A percentile compares a stretch with the other conserved stretches of the same genome.
Evolutionary conservation across 2,329 filamentous ascomycete species (phyloP).

Genomic region (Alternaria burnsii): DNA sequence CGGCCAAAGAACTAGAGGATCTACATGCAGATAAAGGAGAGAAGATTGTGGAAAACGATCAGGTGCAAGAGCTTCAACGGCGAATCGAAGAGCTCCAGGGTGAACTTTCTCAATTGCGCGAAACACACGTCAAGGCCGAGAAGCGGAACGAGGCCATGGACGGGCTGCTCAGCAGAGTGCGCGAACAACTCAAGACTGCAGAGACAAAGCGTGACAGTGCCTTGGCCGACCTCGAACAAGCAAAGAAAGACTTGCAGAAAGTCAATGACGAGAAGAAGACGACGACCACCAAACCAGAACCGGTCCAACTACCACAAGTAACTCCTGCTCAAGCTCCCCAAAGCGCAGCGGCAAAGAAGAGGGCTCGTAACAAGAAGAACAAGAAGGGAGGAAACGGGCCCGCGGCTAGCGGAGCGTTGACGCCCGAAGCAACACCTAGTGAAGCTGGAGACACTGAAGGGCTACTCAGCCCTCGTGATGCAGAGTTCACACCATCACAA

Average conservation of each 20-base stretch:
- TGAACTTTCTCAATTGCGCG: slow-evolving; percentile 42
- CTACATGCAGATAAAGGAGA: slow-evolving; percentile 48
- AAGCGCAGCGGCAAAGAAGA: slow-evolving; percentile 71
- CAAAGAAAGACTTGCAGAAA: slow-evolving; percentile 41
- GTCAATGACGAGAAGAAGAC: slow-evolving; percentile 25
- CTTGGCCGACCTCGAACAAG: slow-evolving; percentile 53
- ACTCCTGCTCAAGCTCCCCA: slow-evolving; percentile 33
- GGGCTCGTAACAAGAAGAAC: slow-evolving; percentile 79
- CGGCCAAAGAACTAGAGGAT: slow-evolving; percentile 61
- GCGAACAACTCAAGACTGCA: slow-evolving; percentile 62
- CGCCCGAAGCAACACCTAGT: slow-evolving; percentile 46
- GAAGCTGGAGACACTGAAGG: slow-evolving; percentile 51
- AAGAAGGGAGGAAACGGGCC: slow-evolving; percentile 70
- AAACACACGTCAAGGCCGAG: slow-evolving; percentile 52
- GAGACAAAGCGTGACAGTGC: slow-evolving; percentile 59
- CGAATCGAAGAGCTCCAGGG: slow-evolving; percentile 45
- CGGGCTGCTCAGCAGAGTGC: slow-evolving; percentile 63
- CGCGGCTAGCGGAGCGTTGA: slow-evolving; percentile 45
- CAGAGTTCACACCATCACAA: slow-evolving; percentile 55
- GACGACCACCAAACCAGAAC: slow-evolving; percentile 16
- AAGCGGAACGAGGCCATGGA: slow-evolving; percentile 65
- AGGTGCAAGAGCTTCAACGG: slow-evolving; percentile 35
- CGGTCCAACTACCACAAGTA: slow-evolving; percentile 27
- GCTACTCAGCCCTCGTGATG: slow-evolving; percentile 44
- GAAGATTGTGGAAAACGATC: slow-evolving; percentile 40